Evolutionary conservation across 2,329 filamentous ascomycete genomes (phyloP).

Genomic region (Ceratocystis alfenasii): DNA sequence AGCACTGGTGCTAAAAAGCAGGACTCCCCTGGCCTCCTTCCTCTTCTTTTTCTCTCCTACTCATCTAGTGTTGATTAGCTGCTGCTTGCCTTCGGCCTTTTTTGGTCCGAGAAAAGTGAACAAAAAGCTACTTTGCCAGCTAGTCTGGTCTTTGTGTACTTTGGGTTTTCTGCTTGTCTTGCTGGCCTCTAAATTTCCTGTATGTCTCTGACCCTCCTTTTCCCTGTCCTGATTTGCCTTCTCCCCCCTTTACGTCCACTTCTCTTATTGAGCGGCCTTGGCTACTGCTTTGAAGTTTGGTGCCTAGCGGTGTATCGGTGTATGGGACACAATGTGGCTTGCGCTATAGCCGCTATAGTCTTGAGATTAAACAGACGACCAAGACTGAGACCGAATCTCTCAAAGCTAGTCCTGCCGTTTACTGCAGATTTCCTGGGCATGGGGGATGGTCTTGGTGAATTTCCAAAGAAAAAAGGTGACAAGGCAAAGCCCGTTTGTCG

Average conservation of each 20-base stretch:
- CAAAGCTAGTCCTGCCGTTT: no score
- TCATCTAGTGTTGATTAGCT: no score
- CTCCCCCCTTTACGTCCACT: background rate
- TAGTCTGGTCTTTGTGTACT: background rate
- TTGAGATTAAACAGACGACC: background rate
- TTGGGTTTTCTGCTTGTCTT: background rate
- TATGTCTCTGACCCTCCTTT: background rate
- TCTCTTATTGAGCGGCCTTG: background rate
- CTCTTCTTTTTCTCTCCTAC: no score
- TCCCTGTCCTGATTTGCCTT: background rate
- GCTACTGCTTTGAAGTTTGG: background rate
- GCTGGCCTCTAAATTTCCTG: background rate
- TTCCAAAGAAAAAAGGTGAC: background rate
- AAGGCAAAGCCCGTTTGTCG: background rate
- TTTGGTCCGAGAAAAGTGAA: background rate
- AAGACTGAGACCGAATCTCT: no score
- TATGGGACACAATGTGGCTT: background rate
- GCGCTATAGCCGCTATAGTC: conserved; percentile 4
- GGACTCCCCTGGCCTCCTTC: no score
- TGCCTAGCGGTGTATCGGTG: background rate
- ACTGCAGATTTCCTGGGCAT: no score
- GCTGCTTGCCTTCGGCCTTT: background rate
- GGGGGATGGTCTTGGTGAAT: no score
- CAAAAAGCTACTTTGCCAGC: background rate
- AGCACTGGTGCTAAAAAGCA: no score